phyloP scores from a whole-genome alignment of 2,329 filamentous ascomycete genomes.

The Cladophialophora psammophila region DNA sequence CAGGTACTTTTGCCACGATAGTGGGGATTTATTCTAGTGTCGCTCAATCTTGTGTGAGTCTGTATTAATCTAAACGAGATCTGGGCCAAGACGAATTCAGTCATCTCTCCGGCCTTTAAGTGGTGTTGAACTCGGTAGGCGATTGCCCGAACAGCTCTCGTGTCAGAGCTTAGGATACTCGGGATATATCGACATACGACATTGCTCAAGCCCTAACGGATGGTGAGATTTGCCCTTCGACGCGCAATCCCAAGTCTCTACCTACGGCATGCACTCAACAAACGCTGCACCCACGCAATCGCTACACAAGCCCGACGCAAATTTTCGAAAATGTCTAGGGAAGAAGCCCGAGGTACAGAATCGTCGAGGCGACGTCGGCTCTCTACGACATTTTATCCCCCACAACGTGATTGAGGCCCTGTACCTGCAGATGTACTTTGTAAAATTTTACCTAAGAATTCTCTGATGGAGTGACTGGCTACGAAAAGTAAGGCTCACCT shows the following conservation, averaged over 20 bases:
- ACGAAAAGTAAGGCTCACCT: conserved; percentile 5
- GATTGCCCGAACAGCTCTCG: not conserved
- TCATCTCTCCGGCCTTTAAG: not conserved
- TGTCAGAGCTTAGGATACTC: not conserved
- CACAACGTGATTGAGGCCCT: not conserved
- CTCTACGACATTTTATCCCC: not conserved
- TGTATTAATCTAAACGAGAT: not conserved
- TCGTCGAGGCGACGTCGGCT: not conserved
- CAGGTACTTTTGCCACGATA: not conserved
- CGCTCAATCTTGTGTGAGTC: not conserved
- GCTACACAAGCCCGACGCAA: not conserved
- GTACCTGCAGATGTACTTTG: conserved; percentile 20
- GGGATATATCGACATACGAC: no score
- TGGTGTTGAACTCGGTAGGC: no score
- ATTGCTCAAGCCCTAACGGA: not conserved
- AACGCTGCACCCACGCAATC: not conserved
- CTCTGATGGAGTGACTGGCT: not conserved
- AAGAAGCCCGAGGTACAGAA: not conserved
- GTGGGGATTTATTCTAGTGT: not conserved
- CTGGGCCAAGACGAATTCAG: not conserved
- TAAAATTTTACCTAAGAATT: conserved; percentile 18
- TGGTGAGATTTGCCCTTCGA: not conserved
- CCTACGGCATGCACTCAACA: not conserved
- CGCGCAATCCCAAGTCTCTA: not conserved
- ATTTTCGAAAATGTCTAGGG: not conserved